phyloP scores from a whole-genome alignment of 1,284 basidiomycete species.

The Xerocomus minutiporus region DNA sequence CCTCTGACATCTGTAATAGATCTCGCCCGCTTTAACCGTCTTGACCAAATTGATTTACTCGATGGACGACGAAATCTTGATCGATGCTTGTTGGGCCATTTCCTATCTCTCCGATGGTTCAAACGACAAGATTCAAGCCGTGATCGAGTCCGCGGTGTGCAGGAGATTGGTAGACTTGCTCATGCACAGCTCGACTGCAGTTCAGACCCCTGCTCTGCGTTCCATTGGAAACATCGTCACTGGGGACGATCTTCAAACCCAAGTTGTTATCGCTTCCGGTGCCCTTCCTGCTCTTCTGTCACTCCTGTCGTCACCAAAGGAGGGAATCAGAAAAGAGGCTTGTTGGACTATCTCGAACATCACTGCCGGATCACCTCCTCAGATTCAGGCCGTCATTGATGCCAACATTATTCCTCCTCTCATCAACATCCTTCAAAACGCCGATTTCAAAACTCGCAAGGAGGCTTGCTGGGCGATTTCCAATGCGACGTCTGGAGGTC shows the following conservation, averaged over 20 bases:
- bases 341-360: constrained; percentile 99
- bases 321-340: constrained; percentile 93
- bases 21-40: constrained; percentile 93
- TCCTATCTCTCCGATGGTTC: constrained; percentile 99
- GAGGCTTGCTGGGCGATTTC: constrained; percentile 99
- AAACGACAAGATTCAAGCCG: constrained; percentile 99
- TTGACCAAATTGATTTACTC: constrained; percentile 99
- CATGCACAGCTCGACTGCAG: constrained; percentile 95
- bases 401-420: constrained; percentile 95
- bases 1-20: constrained; percentile 47
- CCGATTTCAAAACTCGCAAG: constrained; percentile 99
- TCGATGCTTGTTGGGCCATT: constrained; percentile 99
- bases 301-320: constrained; percentile 91
- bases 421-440: constrained; percentile 96
- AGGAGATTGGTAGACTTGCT: constrained; percentile 95
- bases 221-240: constrained; percentile 99
- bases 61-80: constrained; percentile 97
- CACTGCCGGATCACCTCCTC: constrained; percentile 93
- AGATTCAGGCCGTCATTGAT: constrained; percentile 89
- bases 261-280: constrained; percentile 96
- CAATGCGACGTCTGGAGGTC: constrained; percentile 96
- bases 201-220: constrained; percentile 97
- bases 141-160: constrained; percentile 98
- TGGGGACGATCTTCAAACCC: constrained; percentile 97
- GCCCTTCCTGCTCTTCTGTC: constrained; percentile 91